Base-by-base conservation (phyloP, 345 rosid genomes). In the Corchorus olitorius region DNA sequence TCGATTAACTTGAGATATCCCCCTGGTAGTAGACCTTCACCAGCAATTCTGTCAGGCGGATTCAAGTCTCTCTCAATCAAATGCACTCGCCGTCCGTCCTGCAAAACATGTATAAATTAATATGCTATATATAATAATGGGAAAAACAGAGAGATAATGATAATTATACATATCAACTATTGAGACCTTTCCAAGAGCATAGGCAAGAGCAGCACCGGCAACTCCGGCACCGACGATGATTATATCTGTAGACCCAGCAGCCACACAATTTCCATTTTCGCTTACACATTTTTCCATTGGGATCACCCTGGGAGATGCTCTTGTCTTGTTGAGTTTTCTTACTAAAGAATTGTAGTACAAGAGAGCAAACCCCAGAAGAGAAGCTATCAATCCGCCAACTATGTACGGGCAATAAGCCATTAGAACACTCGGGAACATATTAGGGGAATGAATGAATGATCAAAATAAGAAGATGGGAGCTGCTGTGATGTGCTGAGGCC, bases 131-230 rank as follows among this genome's bases (percentile, higher is more conserved):
- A 55, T 14, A 2, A 39, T 33, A 2, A 0, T 37, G 9, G 8
- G 14, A 8, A 52, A 52, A 58, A 6, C 48, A 22, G 43, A 39
- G 43, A 39, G 43, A 39, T 4, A 39, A 6, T n/a, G n/a, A n/a
- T n/a, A n/a, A n/a, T n/a, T n/a, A n/a, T n/a, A 39, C 5, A 39
- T 4, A 39, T 39, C 27, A 27, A 27, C 27, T 7, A 12, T 48
- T 2, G 20, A 22, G 58, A 55, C 49, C 87, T 87, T 87, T 65
- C 56, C 89, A 39, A 90, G 89, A 10, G 90, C 63, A 73, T 82
- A 70, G 27, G 92, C 92, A 17, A 88, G 90, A 48, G 90, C 92
- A 4, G 90, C 80, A 14, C 93, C 90, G 2, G 91, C 87, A 53
- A 88, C 83, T 0, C 84, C 86, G n/a, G 81, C 84, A 0, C 88